phyloP scores from a whole-genome alignment of 2,329 filamentous ascomycete species.

The Penicillium aurantiogriseum region DNA sequence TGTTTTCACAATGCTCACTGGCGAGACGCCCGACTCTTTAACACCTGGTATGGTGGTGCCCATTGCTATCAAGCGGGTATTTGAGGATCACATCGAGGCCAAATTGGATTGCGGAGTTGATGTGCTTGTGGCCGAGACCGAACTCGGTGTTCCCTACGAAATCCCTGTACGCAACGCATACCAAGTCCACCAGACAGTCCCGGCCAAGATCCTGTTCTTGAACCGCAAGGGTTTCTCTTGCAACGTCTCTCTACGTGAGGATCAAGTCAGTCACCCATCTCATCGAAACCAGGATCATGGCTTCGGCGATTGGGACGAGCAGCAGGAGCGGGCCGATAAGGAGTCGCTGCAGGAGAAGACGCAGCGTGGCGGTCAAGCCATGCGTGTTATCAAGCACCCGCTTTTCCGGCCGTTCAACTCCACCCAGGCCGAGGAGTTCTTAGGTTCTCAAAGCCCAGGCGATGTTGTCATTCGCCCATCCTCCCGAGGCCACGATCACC shows the following conservation, averaged over 20 bases:
- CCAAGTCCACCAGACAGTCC: conserved; percentile 76
- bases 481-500: conserved; percentile 90
- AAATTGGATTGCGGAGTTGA: conserved; percentile 94
- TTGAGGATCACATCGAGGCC: conserved; percentile 88
- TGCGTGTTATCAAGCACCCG: conserved; percentile 96
- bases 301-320: conserved; percentile 81
- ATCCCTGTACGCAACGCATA: conserved; percentile 71
- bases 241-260: conserved; percentile 81
- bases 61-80: conserved; percentile 81
- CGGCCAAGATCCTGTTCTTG: conserved; percentile 82
- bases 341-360: conserved; percentile 85
- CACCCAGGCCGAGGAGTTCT: conserved; percentile 86
- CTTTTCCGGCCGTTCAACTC: conserved; percentile 93
- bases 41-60: conserved; percentile 89
- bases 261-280: conserved; percentile 71
- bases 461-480: conserved; percentile 95
- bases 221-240: conserved; percentile 83
- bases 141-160: conserved; percentile 70
- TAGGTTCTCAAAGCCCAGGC: conserved; percentile 79
- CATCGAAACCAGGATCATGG: conserved; percentile 68
- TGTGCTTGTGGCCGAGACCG: conserved; percentile 77
- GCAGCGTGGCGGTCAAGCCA: conserved; percentile 76
- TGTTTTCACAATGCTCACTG: conserved; percentile 94
- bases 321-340: conserved; percentile 75
- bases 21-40: conserved; percentile 81